Base-by-base conservation (phyloP, 306 rosid genomes). In the Prunus campanulata region DNA sequence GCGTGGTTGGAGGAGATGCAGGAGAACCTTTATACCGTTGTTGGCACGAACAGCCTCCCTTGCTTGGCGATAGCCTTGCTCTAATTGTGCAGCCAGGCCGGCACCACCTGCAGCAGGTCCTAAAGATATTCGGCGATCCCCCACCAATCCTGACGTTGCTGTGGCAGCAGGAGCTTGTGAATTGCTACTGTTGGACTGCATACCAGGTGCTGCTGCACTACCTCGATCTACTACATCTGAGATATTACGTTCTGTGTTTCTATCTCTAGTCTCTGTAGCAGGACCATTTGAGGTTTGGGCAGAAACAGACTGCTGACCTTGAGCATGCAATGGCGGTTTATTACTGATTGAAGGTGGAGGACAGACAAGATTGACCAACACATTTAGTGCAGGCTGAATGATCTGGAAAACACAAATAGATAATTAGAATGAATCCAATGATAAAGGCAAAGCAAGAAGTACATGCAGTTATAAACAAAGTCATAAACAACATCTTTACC, bases 311-410 rank as follows among this genome's bases (percentile, higher is more conserved):
- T 87, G 97, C 81, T 82, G 93, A 75, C 96, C 89, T 83, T 90
- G 98, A 60, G 87, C 57, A 75, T 67, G 77, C 70, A 85, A 62
- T 68, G 95, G 78, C 2, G 97, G 96, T 80, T 91, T 96, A 80
- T 88, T 91, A 83, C 99, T 92, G 86, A 96, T 91, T 73, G 99
- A 93, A 76, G 99, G 99, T 42, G 99, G 98, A 63, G 99, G 98
- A 56, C 99, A 96, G 64, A 92, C 99, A 70, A 96, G 98, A 79
- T 96, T 96, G 83, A 91, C 96, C 62, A 96, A 80, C 78, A 96
- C 98, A 86, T 90, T 92, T 69, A 96, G 72, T 44, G 99, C 98
- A 3, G 99, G 96, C 68, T 93, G 99, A 79, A 92, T 96, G 79
- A 96, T 96, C 99, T 96, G 97, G 79, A 83, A 77, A 50, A 64